These are phyloP conservation scores for Candida glucosophila DNA, from an alignment of 1,139 yeast genomes.

Conservation along the genomic window DNA sequence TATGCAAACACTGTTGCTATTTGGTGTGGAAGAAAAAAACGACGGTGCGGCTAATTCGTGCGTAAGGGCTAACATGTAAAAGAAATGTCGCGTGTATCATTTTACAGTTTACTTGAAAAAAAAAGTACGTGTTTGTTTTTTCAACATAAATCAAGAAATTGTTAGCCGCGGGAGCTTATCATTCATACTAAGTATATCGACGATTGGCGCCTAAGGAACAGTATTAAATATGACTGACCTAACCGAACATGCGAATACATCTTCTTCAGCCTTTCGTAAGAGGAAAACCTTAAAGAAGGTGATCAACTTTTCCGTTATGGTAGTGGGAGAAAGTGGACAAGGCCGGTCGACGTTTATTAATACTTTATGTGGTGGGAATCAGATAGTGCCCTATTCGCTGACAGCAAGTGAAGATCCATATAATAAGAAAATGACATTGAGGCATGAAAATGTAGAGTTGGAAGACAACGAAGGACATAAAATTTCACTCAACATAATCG, in stretches of 20 bases:
- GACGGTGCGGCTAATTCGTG: no score
- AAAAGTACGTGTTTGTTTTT: no score
- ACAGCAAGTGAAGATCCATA: constrained; percentile 37
- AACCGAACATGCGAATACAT: constrained; percentile 12
- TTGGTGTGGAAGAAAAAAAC: no score
- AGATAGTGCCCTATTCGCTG: constrained; percentile 37
- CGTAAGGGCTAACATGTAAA: no score
- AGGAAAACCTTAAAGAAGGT: constrained; percentile 50
- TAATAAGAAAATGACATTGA: constrained; percentile 31
- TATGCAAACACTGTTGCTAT: no score
- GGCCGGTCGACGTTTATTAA: constrained; percentile 59
- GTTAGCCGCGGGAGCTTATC: no score
- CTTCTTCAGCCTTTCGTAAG: constrained; percentile 41
- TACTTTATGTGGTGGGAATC: constrained; percentile 75
- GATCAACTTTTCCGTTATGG: constrained; percentile 46
- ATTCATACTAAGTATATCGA: no score
- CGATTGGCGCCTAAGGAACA: no score
- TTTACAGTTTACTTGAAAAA: no score
- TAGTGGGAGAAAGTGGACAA: constrained; percentile 52
- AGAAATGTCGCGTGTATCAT: no score
- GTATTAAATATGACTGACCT: no score
- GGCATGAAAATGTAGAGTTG: constrained; percentile 43
- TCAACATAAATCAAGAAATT: no score
- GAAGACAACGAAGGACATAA: constrained; percentile 46
- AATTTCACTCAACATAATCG: constrained; percentile 38